These are phyloP conservation scores for Aphanomyces cochlioides DNA, from an alignment of 352 stramenopile species.

Conservation along the genomic window DNA sequence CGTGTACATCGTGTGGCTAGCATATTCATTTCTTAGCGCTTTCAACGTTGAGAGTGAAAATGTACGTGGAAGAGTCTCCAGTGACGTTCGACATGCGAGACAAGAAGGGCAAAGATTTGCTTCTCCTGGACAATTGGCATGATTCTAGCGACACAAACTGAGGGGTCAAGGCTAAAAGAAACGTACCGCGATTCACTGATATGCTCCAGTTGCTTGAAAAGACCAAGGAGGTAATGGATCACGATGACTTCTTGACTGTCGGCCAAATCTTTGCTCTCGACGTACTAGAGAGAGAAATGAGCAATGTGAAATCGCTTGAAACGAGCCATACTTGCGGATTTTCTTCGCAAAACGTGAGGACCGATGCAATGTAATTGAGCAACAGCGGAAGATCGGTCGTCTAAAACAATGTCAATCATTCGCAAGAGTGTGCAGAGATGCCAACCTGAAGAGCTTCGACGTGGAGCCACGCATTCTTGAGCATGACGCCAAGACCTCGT, in stretches of 20 bases:
- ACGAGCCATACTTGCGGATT: slow-evolving; percentile 44
- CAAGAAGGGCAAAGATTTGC: slow-evolving; percentile 70
- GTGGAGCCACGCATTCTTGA: slow-evolving; percentile 89
- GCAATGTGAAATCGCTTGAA: slow-evolving; percentile 22
- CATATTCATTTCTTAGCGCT: slow-evolving; percentile 8
- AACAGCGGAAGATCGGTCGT: slow-evolving; percentile 88
- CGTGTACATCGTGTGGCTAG: slow-evolving; percentile 47
- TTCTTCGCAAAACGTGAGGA: slow-evolving; percentile 77
- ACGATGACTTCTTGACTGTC: slow-evolving; percentile 84
- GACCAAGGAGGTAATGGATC: slow-evolving; percentile 79
- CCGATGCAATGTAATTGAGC: slow-evolving; percentile 82
- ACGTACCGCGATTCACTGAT: slow-evolving; percentile 76
- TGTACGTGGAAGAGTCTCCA: slow-evolving; percentile 38
- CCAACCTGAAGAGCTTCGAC: slow-evolving; percentile 78
- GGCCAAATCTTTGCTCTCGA: slow-evolving; percentile 65
- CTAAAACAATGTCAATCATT: slow-evolving; percentile 34
- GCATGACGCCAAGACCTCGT: slow-evolving; percentile 78
- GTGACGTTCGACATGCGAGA: slow-evolving; percentile 69
- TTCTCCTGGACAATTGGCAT: slow-evolving; percentile 84
- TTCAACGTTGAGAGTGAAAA: too few species aligned
- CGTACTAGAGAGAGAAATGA: slow-evolving; percentile 43
- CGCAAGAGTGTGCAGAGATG: background rate
- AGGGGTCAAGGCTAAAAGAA: background rate
- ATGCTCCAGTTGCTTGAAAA: slow-evolving; percentile 78
- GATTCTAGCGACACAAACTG: slow-evolving; percentile 39